These are phyloP conservation scores for Carex pumila DNA, from an alignment of 176 grass and related monocot species.

Conservation along the genomic window DNA sequence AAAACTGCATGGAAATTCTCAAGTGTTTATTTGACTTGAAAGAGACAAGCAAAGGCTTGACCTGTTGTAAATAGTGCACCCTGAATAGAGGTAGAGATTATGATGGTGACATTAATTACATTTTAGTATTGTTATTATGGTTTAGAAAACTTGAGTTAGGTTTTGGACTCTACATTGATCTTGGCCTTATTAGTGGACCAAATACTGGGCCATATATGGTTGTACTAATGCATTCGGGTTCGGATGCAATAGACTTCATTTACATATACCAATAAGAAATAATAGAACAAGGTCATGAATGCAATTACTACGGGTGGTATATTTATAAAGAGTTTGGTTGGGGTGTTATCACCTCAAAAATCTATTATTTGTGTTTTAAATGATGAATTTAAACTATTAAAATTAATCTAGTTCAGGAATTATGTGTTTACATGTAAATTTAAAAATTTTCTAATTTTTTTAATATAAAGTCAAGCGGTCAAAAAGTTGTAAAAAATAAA, in stretches of 20 bases:
- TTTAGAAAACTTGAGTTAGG: conserved; percentile 22
- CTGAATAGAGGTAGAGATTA: neutral
- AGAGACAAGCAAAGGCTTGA: neutral
- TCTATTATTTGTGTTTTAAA: too few relatives aligned
- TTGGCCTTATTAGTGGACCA: conserved; percentile 27
- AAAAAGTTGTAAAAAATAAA: too few relatives aligned
- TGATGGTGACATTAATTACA: neutral
- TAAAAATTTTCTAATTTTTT: too few relatives aligned
- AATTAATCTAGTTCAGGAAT: too few relatives aligned
- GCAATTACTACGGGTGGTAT: neutral
- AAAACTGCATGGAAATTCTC: neutral
- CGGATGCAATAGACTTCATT: neutral
- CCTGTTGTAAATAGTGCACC: conserved; percentile 17
- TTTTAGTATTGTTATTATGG: conserved; percentile 8
- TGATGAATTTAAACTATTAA: too few relatives aligned
- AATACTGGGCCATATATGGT: neutral
- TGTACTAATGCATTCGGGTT: neutral
- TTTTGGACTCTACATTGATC: neutral
- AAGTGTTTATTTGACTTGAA: conserved; percentile 4
- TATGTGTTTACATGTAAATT: too few relatives aligned
- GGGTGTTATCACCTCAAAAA: too few relatives aligned
- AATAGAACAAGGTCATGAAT: neutral
- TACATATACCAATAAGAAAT: neutral
- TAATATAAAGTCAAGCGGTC: too few relatives aligned
- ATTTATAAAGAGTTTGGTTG: too few relatives aligned